These are phyloP conservation scores for Candida montana DNA, from an alignment of 805 yeast species.

Conservation along the genomic window DNA sequence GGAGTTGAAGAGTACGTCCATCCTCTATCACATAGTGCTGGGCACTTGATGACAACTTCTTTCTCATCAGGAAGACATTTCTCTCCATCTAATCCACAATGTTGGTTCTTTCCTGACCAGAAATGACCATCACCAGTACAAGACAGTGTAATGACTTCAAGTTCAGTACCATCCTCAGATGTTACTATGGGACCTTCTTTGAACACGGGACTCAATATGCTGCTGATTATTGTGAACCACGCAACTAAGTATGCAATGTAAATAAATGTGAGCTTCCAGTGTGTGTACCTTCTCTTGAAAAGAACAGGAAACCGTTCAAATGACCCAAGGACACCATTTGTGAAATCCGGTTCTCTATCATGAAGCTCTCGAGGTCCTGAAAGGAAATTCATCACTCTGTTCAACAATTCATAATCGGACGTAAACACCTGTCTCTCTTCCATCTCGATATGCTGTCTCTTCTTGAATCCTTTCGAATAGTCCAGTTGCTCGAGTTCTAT, in stretches of 20 bases:
- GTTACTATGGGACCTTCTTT: neutral
- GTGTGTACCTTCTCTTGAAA: constrained; percentile 1
- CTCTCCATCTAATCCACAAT: constrained; percentile 71
- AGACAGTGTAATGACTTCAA: constrained; percentile 33
- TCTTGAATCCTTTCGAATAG: neutral
- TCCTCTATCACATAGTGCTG: constrained; percentile 79
- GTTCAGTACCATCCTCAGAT: constrained; percentile 4
- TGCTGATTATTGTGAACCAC: constrained; percentile 3
- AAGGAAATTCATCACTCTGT: neutral
- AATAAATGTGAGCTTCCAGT: neutral
- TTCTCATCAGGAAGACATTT: constrained; percentile 33
- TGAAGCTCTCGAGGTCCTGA: neutral
- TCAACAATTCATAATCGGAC: neutral
- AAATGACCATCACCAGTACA: constrained; percentile 42
- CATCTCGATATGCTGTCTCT: neutral
- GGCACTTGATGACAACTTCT: constrained; percentile 63
- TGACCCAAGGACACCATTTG: neutral
- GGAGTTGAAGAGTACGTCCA: constrained; percentile 71
- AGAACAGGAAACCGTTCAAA: constrained; percentile 9
- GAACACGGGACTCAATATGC: constrained; percentile 3
- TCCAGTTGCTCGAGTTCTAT: neutral
- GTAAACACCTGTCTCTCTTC: neutral
- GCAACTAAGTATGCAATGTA: neutral
- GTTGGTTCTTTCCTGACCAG: constrained; percentile 74
- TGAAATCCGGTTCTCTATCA: constrained; percentile 9